Conservation (phyloP, 129 eudicot genomes). For the Tagetes erecta region DNA sequence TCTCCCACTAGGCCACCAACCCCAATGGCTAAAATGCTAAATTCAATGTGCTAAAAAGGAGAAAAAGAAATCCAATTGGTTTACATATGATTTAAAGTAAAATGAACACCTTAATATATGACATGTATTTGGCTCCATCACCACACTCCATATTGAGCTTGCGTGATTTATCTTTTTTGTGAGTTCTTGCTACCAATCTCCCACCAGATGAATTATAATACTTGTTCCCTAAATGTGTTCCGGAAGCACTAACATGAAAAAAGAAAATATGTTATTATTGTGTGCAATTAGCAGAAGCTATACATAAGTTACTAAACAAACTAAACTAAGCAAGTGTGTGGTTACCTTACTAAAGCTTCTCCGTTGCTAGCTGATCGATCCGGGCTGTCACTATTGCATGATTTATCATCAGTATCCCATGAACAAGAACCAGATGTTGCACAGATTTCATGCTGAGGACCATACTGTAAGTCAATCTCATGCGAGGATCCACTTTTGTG, state of each 20-base stretch:
- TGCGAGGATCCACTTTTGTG: conserved; percentile 36
- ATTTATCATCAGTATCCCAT: conserved; percentile 57
- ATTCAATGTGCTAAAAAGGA: background rate
- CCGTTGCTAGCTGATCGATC: conserved; percentile 37
- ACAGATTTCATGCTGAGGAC: conserved; percentile 41
- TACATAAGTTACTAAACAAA: background rate
- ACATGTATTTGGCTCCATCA: conserved; percentile 97
- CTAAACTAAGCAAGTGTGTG: background rate
- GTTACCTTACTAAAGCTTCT: conserved; percentile 52
- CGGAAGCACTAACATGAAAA: conserved; percentile 35
- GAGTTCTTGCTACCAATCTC: conserved; percentile 41
- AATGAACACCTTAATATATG: conserved; percentile 72
- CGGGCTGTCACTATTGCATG: conserved; percentile 60
- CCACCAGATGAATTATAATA: conserved; percentile 45
- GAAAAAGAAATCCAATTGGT: background rate
- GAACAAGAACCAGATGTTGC: conserved; percentile 72
- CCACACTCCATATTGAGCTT: conserved; percentile 52
- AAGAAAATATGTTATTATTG: background rate
- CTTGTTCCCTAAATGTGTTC: conserved; percentile 41
- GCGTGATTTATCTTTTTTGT: conserved; percentile 55
- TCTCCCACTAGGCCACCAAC: too few relatives aligned
- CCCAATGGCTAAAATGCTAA: background rate
- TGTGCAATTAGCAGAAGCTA: background rate
- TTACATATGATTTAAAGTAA: background rate
- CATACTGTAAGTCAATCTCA: conserved; percentile 41